Evolutionary conservation across 2,329 filamentous ascomycete genomes (phyloP).

Genomic region (Sclerotinia subarctica): DNA sequence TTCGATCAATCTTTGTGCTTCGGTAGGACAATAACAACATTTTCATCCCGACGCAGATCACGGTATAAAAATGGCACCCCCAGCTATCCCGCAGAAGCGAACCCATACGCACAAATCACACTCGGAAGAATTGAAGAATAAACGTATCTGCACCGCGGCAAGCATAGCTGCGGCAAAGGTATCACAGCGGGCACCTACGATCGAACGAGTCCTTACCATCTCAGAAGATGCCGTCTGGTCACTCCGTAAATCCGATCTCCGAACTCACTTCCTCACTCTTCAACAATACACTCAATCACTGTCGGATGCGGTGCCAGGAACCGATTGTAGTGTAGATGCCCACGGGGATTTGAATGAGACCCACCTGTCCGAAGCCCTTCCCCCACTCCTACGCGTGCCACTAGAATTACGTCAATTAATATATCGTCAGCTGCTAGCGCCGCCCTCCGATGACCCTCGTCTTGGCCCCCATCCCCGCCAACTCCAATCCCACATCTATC

Average conservation of each 20-base stretch:
- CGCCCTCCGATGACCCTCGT: conserved; percentile 25
- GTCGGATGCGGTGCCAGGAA: conserved; percentile 10
- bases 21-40: conserved; percentile 2
- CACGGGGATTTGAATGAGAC: background rate
- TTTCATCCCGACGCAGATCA: conserved; percentile 6
- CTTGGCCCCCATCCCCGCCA: conserved; percentile 34
- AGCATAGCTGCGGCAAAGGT: conserved; percentile 9
- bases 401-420: conserved; percentile 32
- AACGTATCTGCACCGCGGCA: conserved; percentile 9
- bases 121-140: background rate
- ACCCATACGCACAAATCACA: background rate
- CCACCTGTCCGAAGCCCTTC: conserved; percentile 6
- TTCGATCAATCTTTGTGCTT: conserved; percentile 4
- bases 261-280: conserved; percentile 30
- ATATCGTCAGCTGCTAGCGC: conserved; percentile 26
- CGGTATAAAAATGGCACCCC: background rate
- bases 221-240: conserved; percentile 31
- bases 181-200: conserved; percentile 6
- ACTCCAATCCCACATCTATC: conserved; percentile 32
- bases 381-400: conserved; percentile 30
- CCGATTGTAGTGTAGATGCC: conserved; percentile 16
- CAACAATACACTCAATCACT: conserved; percentile 29
- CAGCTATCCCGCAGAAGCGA: background rate
- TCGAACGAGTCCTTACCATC: conserved; percentile 25
- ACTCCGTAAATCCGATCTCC: conserved; percentile 31